Evolutionary conservation across 176 grass and related monocot species (phyloP), one percentile per base, ranked within the genome.

Genomic region (Bonia amplexicaulis): DNA sequence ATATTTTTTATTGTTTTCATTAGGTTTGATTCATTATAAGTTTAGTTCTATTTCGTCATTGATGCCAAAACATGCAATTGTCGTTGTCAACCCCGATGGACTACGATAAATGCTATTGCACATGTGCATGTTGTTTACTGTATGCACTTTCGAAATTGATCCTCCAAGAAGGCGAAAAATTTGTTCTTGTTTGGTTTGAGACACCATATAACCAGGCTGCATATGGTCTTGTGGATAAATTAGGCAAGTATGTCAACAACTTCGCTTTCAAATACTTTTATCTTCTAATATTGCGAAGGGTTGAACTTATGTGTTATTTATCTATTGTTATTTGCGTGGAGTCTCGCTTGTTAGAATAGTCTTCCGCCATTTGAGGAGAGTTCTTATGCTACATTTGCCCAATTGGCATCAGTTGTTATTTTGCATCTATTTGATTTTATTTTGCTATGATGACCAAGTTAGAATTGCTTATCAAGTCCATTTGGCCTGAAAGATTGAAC

Each of bases 291-390:
- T 86, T 85, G 37, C 11, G 54, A 20, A 23, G n/a, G 33, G 60
- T 80, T 70, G 9, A 70, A 80, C 15, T 47, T 63, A 61, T 82
- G 49, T 84, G 5, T 59, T 66, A 51, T 71, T 79, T 35, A 62
- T 79, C 46, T 29, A 73, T 61, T 82, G 31, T 66, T 79, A 49
- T 78, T 83, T 93, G 20, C 85, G 94, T 91, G 96, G 77, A 99
- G 96, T 94, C 71, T 99, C n/a, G 78, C 93, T 96, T 84, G 96
- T 99, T 71, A 92, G 96, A 90, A 88, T 99, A 90, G 47, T 99
- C 80, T 99, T 99, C 94, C 87, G 63, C 96, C 96, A 66, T 99
- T 99, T 85, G 96, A 99, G 84, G 96, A 99, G 89, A 99, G 96
- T 85, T 96, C 96, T 62, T 99, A 92, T 89, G 88, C 91, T 73